These are phyloP conservation scores for Plasmodium reichenowi DNA, from an alignment of 169 alveolate species.

Conservation along the genomic window DNA sequence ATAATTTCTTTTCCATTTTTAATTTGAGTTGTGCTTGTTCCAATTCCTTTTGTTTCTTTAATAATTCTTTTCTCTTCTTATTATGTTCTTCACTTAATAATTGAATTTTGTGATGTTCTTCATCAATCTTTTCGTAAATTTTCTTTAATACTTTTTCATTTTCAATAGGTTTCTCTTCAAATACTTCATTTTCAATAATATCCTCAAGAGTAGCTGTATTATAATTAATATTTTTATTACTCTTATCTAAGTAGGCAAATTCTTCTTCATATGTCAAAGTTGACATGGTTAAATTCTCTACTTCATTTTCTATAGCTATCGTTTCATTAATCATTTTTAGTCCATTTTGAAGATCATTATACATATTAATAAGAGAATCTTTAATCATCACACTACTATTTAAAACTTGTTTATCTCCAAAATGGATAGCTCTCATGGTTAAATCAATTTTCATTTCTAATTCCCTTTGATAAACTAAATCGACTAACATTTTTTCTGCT, in stretches of 20 bases:
- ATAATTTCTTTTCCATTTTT: conserved; percentile 87
- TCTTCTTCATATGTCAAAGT: conserved; percentile 60
- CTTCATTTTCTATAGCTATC: conserved; percentile 59
- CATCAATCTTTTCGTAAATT: conserved; percentile 69
- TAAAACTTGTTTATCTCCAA: conserved; percentile 69
- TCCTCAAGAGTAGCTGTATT: conserved; percentile 50
- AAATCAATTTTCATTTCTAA: conserved; percentile 84
- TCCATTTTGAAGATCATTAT: conserved; percentile 51
- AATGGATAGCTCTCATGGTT: conserved; percentile 76
- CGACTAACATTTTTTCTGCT: conserved; percentile 88
- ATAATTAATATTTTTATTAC: conserved; percentile 47
- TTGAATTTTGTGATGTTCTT: conserved; percentile 65
- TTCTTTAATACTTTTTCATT: conserved; percentile 59
- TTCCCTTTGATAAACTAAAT: conserved; percentile 82
- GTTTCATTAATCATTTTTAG: conserved; percentile 67
- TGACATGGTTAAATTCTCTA: conserved; percentile 40
- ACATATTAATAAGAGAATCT: conserved; percentile 54
- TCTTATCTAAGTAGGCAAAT: conserved; percentile 60
- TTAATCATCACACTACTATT: conserved; percentile 30
- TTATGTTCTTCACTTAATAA: conserved; percentile 72
- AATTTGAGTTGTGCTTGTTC: conserved; percentile 88
- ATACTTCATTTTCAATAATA: conserved; percentile 49
- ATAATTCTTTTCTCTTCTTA: conserved; percentile 86
- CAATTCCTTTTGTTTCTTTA: conserved; percentile 86
- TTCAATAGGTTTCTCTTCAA: conserved; percentile 76